Evolutionary conservation across 2,329 filamentous ascomycete genomes (phyloP), one percentile per base, ranked within the genome.

Genomic region (Coniochaeta sp.): DNA sequence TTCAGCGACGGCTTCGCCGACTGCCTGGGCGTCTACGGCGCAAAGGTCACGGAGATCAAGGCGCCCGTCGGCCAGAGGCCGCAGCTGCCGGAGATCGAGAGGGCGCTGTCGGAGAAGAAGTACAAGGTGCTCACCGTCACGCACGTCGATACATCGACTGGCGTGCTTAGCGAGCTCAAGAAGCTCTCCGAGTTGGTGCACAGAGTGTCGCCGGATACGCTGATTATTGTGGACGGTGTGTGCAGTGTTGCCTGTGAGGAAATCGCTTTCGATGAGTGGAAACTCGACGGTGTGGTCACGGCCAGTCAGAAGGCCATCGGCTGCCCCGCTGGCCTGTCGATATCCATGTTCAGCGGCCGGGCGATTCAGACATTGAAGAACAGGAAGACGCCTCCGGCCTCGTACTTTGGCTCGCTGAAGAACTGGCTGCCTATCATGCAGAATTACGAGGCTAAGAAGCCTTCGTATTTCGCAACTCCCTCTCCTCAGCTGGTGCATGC

Each of bases 351-450:
- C 69, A 97, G 93, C 70, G 91, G 89, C 62, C 87, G 90, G 65
- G 93, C 95, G 50, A 90, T 99, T 67, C 82, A 95, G 69, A 79
- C 80, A 12, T 89, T 96, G 76, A 86, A 93, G 76, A 83, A 81
- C 68, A 85, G 95, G 72, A 93, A 93, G 80, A 88, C 86, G 12
- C 89, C 89, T 14, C 90, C 93, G 1, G 83, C 86, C 22, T 90
- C 92, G 24, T 99, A 98, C 83, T 99, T 97, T 76, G 93, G 90
- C 60, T 96, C 90, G 14, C 91, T 97, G 81, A 93, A 92, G 82
- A 98, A 98, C 78, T 99, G 95, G 95, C 80, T 93, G 61, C 93
- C 93, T 55, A 95, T 99, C 76, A 98, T 99, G 93, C 87, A 95
- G 79, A 98, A 97, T 79, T 99, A 99, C 76, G 95, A 99, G 79